Evolutionary conservation across 257 asterid genomes (phyloP), one percentile per base, ranked within the genome.

Genomic region (Ligustrum vulgare): DNA sequence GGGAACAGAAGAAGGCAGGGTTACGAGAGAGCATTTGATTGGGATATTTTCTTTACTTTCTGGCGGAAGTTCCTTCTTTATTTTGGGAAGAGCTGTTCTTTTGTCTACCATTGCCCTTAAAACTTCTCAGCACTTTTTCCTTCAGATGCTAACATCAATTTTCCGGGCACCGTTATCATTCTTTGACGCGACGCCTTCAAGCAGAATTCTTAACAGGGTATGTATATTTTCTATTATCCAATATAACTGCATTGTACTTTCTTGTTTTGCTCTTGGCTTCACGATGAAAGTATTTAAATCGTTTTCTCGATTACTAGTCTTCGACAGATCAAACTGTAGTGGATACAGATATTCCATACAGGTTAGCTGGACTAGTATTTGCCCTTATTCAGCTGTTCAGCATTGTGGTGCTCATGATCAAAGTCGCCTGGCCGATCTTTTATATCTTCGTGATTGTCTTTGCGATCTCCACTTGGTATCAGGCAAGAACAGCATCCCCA

Each of bases 301-400:
- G 2, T 58, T 45, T 69, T 72, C 6, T 73, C 31, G 69, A 70
- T 80, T 69, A 66, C 35, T 85, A 92, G 97, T 84, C 93, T 66
- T 92, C 98, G 0, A 89, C 96, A n/a, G 98, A 92, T 86, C 98
- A 92, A 80, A 88, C 96, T 89, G 74, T 80, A 34, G 87, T 89
- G 77, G 98, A 93, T 77, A 91, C 96, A 1, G 97, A 93, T 77
- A 88, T 91, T 72, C 96, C 98, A 0, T 93, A 86, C 83, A 76
- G 98, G 74, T 34, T 93, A 77, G 97, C 98, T 12, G 98, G 98
- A 39, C 75, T 93, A 63, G 96, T 87, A 9, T 93, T 93, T 82
- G 98, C 96, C 0, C 86, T 91, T 74, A 87, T 93, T 81, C 98
- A 93, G 81, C 89, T 93, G 2, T 39, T 93, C 72, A 89, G 97